Evolutionary conservation across 495 filamentous ascomycete genomes (phyloP).

Genomic region (Tuber umbilicatum): DNA sequence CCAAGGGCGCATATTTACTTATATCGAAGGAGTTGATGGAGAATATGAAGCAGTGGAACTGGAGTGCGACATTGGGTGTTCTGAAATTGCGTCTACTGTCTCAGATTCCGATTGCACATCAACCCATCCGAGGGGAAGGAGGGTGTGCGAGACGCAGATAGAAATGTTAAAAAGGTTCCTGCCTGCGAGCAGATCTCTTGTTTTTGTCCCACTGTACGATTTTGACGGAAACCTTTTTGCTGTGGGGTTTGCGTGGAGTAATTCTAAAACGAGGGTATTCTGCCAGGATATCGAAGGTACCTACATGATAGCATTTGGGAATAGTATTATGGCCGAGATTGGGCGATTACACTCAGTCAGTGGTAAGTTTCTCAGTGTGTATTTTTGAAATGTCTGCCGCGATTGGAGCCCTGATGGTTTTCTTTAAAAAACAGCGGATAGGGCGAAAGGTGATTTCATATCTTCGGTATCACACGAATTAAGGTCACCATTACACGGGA

Average conservation of each 20-base stretch:
- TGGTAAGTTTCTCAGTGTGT: slow-evolving; percentile 31
- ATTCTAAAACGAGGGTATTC: slow-evolving; percentile 30
- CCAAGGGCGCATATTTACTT: slow-evolving; percentile 32
- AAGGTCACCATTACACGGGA: slow-evolving; percentile 69
- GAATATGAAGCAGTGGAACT: background rate
- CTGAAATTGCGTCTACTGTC: background rate
- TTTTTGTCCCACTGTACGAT: slow-evolving; percentile 42
- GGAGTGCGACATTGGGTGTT: background rate
- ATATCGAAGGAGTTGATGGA: background rate
- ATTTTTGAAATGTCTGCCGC: background rate
- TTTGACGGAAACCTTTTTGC: slow-evolving; percentile 40
- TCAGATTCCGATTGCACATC: background rate
- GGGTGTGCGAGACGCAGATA: slow-evolving; percentile 4
- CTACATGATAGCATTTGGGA: slow-evolving; percentile 40
- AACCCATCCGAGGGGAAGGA: background rate
- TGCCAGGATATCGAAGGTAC: slow-evolving; percentile 36
- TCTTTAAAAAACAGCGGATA: slow-evolving; percentile 44
- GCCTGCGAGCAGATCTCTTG: slow-evolving; percentile 26
- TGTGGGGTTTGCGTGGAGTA: slow-evolving; percentile 39
- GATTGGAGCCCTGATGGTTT: slow-evolving; percentile 11
- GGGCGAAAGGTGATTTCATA: slow-evolving; percentile 63
- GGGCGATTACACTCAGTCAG: slow-evolving; percentile 44
- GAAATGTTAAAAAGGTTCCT: slow-evolving; percentile 30
- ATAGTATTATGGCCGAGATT: slow-evolving; percentile 41
- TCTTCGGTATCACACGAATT: slow-evolving; percentile 72